Percentiles rank a stretch among this genome's conserved stretches.
Conservation (phyloP, 768 basidiomycete species). For the Termitomyces titanicus region DNA sequence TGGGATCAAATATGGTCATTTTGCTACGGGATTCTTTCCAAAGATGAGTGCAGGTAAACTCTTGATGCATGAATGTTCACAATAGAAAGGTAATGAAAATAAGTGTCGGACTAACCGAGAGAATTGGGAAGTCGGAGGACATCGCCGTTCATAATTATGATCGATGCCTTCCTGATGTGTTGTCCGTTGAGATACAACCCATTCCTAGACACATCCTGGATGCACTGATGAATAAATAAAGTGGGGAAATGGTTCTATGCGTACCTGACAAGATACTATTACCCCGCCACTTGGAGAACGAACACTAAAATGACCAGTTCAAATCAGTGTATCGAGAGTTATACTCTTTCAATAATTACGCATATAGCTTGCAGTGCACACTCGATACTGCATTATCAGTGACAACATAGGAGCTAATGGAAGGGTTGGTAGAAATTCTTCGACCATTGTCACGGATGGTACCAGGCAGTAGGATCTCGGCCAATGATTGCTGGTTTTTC, state of each 20-base stretch:
- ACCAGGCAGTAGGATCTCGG: conserved; percentile 70
- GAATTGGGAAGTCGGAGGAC: conserved; percentile 63
- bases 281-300: conserved; percentile 67
- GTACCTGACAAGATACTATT: conserved; percentile 77
- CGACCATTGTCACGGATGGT: neutral
- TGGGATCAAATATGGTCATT: conserved; percentile 55
- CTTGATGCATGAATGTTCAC: conserved; percentile 28
- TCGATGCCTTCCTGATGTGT: conserved; percentile 58
- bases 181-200: conserved; percentile 71
- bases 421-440: neutral
- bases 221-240: neutral
- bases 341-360: conserved; percentile 39
- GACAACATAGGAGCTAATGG: conserved; percentile 58
- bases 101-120: conserved; percentile 39
- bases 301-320: conserved; percentile 40
- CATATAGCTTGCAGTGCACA: conserved; percentile 77
- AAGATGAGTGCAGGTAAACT: conserved; percentile 62
- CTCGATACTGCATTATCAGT: conserved; percentile 61
- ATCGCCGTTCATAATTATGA: conserved; percentile 79
- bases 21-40: conserved; percentile 53
- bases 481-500: conserved; percentile 68
- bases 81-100: neutral
- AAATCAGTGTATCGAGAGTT: neutral
- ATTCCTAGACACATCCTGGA: conserved; percentile 69
- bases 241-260: neutral